Evolutionary conservation across 257 asterid species (phyloP).

Genomic region (Penstemon barbatus): DNA sequence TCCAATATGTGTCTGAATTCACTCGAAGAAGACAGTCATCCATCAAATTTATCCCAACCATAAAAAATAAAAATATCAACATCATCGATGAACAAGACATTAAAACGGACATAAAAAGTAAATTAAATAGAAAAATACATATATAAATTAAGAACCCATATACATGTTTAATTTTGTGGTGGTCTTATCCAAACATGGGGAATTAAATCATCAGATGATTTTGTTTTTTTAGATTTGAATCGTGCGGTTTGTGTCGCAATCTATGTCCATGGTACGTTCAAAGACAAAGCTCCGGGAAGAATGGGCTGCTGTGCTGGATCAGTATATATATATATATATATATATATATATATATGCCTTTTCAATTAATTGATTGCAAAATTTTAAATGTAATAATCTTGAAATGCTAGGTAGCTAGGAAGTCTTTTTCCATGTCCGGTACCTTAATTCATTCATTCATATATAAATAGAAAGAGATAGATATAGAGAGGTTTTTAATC

Average conservation of each 20-base stretch:
- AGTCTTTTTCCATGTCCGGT: constrained; percentile 22
- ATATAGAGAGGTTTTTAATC: no score
- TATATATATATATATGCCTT: neutral
- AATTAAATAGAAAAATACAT: neutral
- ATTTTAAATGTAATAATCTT: neutral
- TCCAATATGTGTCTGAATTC: no score
- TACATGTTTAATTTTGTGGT: no score
- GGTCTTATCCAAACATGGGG: constrained; percentile 21
- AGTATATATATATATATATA: neutral
- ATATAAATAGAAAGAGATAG: no score
- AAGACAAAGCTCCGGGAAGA: constrained; percentile 20
- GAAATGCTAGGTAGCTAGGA: neutral
- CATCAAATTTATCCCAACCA: no score
- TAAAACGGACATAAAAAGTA: constrained; percentile 3
- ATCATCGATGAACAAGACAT: neutral
- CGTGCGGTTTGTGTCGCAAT: constrained; percentile 26
- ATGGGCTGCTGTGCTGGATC: constrained; percentile 13
- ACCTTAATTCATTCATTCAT: neutral
- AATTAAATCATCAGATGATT: constrained; percentile 3
- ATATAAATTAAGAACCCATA: neutral
- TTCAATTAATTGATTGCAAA: neutral
- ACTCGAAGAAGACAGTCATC: no score
- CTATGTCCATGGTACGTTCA: constrained; percentile 5
- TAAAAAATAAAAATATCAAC: no score
- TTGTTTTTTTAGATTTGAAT: constrained; percentile 11